Conservation (phyloP, 495 filamentous ascomycete species). For the Acidomyces sp. region DNA sequence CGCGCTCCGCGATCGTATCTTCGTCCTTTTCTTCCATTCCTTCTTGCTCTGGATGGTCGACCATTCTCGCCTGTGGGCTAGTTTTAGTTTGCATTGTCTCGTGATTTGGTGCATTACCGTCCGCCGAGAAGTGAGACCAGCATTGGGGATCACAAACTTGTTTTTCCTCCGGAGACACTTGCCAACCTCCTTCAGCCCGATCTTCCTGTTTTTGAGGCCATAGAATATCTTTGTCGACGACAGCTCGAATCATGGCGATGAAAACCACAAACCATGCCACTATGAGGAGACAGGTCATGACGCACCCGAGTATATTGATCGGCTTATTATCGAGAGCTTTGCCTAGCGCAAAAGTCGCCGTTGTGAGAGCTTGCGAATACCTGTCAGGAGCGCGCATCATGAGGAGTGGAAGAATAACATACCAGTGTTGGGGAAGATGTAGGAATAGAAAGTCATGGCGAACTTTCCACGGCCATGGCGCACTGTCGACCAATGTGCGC, state of each 20-base stretch:
- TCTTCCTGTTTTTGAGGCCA: slow-evolving; percentile 63
- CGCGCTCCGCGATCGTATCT: too few relatives aligned
- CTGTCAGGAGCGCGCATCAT: slow-evolving; percentile 22
- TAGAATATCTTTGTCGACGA: slow-evolving; percentile 49
- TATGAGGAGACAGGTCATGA: slow-evolving; percentile 47
- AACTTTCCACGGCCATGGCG: slow-evolving; percentile 49
- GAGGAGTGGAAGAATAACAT: neutral
- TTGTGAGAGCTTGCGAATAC: slow-evolving; percentile 17
- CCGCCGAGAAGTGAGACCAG: too few relatives aligned
- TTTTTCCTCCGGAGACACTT: slow-evolving; percentile 15
- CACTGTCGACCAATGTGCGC: slow-evolving; percentile 64
- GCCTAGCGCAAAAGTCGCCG: slow-evolving; percentile 20
- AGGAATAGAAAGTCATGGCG: slow-evolving; percentile 81
- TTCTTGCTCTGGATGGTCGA: too few relatives aligned
- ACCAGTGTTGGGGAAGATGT: slow-evolving; percentile 71
- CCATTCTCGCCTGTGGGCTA: too few relatives aligned
- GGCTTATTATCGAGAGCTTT: slow-evolving; percentile 44
- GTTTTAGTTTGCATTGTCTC: too few relatives aligned
- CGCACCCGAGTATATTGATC: slow-evolving; percentile 56
- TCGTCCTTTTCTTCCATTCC: too few relatives aligned
- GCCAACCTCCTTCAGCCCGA: slow-evolving; percentile 47
- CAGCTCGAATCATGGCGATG: slow-evolving; percentile 54
- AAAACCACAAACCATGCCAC: slow-evolving; percentile 60
- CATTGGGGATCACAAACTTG: slow-evolving; percentile 3
- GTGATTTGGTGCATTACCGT: too few relatives aligned